These are phyloP conservation scores for Dactylellina leptospora DNA, from an alignment of 2,329 filamentous ascomycete genomes.

Conservation along the genomic window DNA sequence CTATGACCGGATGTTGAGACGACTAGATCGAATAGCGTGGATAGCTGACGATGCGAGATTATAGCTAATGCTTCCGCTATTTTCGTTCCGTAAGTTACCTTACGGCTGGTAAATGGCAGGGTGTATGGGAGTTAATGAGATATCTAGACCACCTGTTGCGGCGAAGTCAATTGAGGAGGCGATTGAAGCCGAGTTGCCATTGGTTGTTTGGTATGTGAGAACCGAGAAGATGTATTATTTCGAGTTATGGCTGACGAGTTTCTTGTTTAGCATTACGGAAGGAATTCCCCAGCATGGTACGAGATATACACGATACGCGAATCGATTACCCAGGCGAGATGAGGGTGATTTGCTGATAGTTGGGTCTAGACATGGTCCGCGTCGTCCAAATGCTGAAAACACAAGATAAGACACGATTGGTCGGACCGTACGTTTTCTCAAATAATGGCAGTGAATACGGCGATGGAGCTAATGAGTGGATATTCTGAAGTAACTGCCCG, in stretches of 20 bases:
- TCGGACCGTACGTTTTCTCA: conserved; percentile 70
- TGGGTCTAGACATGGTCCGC: conserved; percentile 88
- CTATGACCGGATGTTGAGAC: not conserved
- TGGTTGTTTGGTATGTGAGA: conserved; percentile 78
- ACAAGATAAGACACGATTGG: conserved; percentile 94
- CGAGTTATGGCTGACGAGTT: not conserved
- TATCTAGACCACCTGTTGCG: conserved; percentile 80
- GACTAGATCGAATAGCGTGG: not conserved
- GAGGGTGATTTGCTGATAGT: conserved; percentile 10
- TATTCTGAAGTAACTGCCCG: conserved; percentile 76
- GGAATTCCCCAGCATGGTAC: conserved; percentile 95
- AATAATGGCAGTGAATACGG: not conserved
- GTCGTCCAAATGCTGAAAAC: conserved; percentile 98
- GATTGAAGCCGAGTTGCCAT: conserved; percentile 87
- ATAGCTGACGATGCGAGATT: conserved; percentile 10
- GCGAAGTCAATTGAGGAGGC: conserved; percentile 97
- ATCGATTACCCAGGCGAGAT: conserved; percentile 18
- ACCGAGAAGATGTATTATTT: not conserved
- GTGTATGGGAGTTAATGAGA: conserved; percentile 51
- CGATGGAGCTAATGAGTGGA: not conserved
- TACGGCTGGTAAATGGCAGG: too few species aligned
- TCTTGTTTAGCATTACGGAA: conserved; percentile 76
- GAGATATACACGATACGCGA: conserved; percentile 56
- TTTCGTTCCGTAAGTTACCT: conserved; percentile 81
- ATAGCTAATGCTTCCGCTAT: conserved; percentile 91